Conservation (phyloP, 176 grass and related monocot genomes). For the Zea mays region Zm-B73-REFERENCE-NAM-5.0 NC_050099.1:243979001-243979500, state of each 20-base stretch:
- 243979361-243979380: constrained; percentile 79
- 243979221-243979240: constrained; percentile 57
- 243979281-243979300: constrained; percentile 79
- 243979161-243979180: constrained; percentile 28
- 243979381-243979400: constrained; percentile 62
- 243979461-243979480: constrained; percentile 15
- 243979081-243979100: constrained; percentile 90
- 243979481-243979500: not conserved
- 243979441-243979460: not conserved
- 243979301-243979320: constrained; percentile 72
- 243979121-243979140: constrained; percentile 49
- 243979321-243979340: constrained; percentile 56
- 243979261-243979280: constrained; percentile 74
- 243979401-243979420: constrained; percentile 9
- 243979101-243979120: constrained; percentile 81
- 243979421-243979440: constrained; percentile 17
- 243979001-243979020: constrained; percentile 63
- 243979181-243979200: constrained; percentile 20
- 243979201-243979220: constrained; percentile 9
- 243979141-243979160: constrained; percentile 23
- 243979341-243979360: constrained; percentile 61
- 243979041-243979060: constrained; percentile 50
- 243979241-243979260: constrained; percentile 67
- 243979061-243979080: constrained; percentile 90
- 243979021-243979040: constrained; percentile 75